A percentile compares a stretch with the other conserved stretches of the same genome.
These are phyloP conservation scores for Pleurotus sapidus DNA, from an alignment of 768 basidiomycete species.

Conservation along the genomic window DNA sequence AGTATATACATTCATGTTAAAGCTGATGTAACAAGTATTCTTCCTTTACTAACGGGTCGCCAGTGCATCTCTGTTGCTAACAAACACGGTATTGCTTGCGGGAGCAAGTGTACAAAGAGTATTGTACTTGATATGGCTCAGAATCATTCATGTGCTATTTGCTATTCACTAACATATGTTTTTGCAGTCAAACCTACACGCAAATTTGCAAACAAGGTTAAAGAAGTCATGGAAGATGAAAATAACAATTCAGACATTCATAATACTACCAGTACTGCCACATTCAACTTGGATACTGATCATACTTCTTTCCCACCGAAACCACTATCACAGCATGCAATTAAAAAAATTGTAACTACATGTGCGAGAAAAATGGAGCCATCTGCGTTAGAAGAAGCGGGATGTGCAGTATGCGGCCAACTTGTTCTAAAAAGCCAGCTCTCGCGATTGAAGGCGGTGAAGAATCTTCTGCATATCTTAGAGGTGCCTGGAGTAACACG, in stretches of 20 bases:
- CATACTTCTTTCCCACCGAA: not conserved
- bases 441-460: not conserved
- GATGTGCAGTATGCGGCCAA: slow-evolving; percentile 5
- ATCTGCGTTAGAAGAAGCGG: not conserved
- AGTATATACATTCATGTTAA: not conserved
- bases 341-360: not conserved
- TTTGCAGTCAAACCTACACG: not conserved
- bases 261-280: too few relatives aligned
- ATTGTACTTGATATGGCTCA: not conserved
- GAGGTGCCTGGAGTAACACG: not conserved
- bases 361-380: not conserved
- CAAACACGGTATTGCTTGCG: not conserved
- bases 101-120: not conserved
- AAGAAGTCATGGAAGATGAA: not conserved
- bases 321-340: not conserved
- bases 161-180: not conserved
- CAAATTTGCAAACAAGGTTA: not conserved
- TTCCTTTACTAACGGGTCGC: not conserved
- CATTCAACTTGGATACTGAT: too few relatives aligned
- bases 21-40: not conserved
- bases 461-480: not conserved
- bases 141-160: not conserved
- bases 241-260: too few relatives aligned
- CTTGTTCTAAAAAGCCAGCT: not conserved
- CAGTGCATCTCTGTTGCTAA: not conserved